These are phyloP conservation scores for Lotus japonicus DNA, from an alignment of 306 rosid genomes.

Conservation along the genomic window DNA sequence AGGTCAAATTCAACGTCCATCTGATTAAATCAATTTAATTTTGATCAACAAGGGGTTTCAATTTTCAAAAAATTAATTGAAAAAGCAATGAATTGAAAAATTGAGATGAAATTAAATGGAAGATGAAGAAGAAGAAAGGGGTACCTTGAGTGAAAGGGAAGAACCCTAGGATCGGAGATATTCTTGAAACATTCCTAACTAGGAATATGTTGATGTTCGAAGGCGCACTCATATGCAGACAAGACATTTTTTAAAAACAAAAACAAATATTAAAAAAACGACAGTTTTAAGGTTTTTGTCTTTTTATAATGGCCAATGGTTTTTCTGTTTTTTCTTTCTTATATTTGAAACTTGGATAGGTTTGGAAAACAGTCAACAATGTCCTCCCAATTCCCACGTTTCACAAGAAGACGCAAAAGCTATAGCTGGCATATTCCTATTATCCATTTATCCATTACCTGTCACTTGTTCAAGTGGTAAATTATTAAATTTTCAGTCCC, in stretches of 20 bases:
- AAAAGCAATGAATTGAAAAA: not conserved
- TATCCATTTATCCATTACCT: no score
- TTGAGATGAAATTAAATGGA: not conserved
- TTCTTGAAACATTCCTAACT: conserved; percentile 30
- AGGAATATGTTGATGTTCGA: conserved; percentile 25
- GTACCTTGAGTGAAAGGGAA: conserved; percentile 19
- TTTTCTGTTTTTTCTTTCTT: not conserved
- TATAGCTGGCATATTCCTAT: no score
- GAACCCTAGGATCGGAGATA: conserved; percentile 32
- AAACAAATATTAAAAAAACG: not conserved
- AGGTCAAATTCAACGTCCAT: conserved; percentile 42
- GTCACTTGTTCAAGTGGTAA: no score
- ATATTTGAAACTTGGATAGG: no score
- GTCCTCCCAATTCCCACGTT: not conserved
- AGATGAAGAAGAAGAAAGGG: not conserved
- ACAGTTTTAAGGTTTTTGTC: not conserved
- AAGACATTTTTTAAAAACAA: not conserved
- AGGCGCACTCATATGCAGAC: conserved; percentile 18
- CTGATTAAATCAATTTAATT: conserved; percentile 27
- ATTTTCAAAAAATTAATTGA: not conserved
- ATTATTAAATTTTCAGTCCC: no score
- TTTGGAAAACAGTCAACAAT: not conserved
- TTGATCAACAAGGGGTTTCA: conserved; percentile 10
- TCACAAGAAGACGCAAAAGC: no score
- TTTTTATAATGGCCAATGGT: not conserved